Evolutionary conservation across 495 filamentous ascomycete species (phyloP).

Genomic region (Cetradonia linearis): DNA sequence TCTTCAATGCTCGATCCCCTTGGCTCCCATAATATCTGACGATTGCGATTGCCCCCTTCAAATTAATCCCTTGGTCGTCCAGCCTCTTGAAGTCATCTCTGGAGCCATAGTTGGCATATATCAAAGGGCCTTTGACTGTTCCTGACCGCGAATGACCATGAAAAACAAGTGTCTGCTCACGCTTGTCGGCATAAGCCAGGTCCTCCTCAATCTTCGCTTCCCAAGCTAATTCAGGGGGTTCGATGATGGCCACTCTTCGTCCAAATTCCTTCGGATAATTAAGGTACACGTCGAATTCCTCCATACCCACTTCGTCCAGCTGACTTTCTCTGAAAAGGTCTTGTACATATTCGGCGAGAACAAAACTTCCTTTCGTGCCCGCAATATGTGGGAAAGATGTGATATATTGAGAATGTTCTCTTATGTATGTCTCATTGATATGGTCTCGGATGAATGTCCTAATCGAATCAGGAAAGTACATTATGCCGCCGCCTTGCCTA

Average conservation of each 20-base stretch:
- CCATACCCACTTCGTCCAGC: conserved; percentile 61
- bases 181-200: conserved; percentile 39
- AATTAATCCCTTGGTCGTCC: conserved; percentile 55
- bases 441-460: conserved; percentile 58
- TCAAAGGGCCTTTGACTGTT: conserved; percentile 79
- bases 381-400: conserved; percentile 78
- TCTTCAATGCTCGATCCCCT: conserved; percentile 61
- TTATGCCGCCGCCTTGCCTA: conserved; percentile 35
- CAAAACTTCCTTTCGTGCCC: conserved; percentile 80
- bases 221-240: conserved; percentile 61
- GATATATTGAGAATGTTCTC: conserved; percentile 58
- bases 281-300: conserved; percentile 78
- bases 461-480: conserved; percentile 59
- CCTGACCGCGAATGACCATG: conserved; percentile 85
- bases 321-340: conserved; percentile 55
- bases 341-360: conserved; percentile 72
- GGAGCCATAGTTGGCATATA: conserved; percentile 90
- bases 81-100: conserved; percentile 69
- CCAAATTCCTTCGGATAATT: conserved; percentile 78
- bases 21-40: conserved; percentile 73
- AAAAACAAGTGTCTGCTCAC: conserved; percentile 60
- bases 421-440: conserved; percentile 58
- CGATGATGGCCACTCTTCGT: conserved; percentile 70
- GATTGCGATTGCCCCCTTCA: conserved; percentile 72
- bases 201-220: conserved; percentile 78